phyloP scores from a whole-genome alignment of 1,284 basidiomycete species.

The Lentinula novae-zelandiae region DNA sequence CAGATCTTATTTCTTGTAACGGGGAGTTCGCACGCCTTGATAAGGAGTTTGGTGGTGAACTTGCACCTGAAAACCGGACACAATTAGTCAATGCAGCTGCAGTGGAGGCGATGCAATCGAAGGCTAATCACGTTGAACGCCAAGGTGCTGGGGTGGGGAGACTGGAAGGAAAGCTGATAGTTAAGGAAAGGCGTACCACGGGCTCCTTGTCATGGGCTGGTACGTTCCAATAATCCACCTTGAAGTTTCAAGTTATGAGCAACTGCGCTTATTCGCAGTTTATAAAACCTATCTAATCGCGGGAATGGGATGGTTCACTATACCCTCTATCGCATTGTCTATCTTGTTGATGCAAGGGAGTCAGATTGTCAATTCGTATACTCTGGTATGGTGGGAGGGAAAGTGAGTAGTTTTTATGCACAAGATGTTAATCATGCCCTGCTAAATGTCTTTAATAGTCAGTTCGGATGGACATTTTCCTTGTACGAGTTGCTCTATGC shows the following conservation, averaged over 20 bases:
- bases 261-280: conserved; percentile 36
- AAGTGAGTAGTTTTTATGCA: conserved; percentile 36
- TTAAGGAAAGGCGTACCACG: conserved; percentile 61
- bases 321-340: conserved; percentile 54
- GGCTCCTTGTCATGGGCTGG: conserved; percentile 58
- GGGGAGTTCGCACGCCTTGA: conserved; percentile 64
- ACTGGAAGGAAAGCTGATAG: conserved; percentile 60
- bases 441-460: conserved; percentile 19
- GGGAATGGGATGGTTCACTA: conserved; percentile 53
- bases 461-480: conserved; percentile 44
- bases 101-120: conserved; percentile 37
- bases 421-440: too few relatives aligned
- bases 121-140: conserved; percentile 29
- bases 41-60: conserved; percentile 57
- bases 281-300: conserved; percentile 68
- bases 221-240: conserved; percentile 20
- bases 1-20: conserved; percentile 45
- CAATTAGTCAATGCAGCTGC: conserved; percentile 25
- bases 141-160: conserved; percentile 57
- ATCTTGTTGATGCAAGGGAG: conserved; percentile 65
- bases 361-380: conserved; percentile 40
- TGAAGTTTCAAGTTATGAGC: background rate
- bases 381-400: conserved; percentile 72
- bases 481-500: conserved; percentile 78
- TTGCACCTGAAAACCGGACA: conserved; percentile 20